Conservation (phyloP, 169 alveolate species). For the Amoebophrya sp. region DNA sequence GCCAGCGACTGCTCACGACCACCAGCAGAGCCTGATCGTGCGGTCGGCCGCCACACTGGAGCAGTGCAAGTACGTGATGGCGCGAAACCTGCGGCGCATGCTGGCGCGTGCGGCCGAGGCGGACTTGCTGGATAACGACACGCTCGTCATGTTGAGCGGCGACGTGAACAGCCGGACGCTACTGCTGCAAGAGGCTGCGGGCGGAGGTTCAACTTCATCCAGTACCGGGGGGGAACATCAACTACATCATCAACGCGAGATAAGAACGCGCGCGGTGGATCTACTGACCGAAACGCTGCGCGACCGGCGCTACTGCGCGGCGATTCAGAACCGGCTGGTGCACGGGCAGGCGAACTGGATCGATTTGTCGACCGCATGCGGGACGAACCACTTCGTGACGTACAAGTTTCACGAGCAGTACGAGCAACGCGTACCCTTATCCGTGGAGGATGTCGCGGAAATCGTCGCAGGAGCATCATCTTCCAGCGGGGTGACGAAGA, state of each 20-base stretch:
- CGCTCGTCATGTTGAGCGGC: not conserved
- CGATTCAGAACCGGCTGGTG: not conserved
- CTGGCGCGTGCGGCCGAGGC: not conserved
- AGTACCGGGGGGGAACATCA: too few relatives aligned
- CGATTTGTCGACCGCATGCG: not conserved
- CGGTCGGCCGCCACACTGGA: not conserved
- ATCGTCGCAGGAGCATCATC: too few relatives aligned
- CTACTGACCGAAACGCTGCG: not conserved
- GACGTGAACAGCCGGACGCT: not conserved
- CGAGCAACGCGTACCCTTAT: not conserved
- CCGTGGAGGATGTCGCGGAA: not conserved
- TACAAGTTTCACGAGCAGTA: not conserved
- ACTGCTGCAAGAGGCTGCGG: not conserved
- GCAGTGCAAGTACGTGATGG: not conserved
- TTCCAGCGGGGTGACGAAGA: too few relatives aligned
- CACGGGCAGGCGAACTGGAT: not conserved
- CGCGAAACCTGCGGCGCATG: not conserved
- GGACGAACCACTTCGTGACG: not conserved
- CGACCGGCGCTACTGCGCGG: not conserved
- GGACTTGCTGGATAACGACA: not conserved
- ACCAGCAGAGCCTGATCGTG: too few relatives aligned
- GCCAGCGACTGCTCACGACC: too few relatives aligned
- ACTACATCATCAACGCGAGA: too few relatives aligned
- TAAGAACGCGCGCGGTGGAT: too few relatives aligned
- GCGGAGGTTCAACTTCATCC: too few relatives aligned